phyloP scores from a whole-genome alignment of 768 basidiomycete genomes.

The Psilocybe cyanescens region DNA sequence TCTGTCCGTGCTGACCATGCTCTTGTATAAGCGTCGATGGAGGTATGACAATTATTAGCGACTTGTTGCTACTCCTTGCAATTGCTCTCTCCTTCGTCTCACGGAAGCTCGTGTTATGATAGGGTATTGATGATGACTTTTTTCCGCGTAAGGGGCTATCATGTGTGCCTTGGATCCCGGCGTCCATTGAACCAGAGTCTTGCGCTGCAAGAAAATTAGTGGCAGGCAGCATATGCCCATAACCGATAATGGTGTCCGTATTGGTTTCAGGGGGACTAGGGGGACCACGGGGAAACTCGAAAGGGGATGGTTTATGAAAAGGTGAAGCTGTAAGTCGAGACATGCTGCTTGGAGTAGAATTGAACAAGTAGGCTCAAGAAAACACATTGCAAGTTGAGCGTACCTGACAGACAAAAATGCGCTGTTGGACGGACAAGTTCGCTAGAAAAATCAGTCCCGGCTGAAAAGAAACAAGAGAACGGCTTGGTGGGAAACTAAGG shows the following conservation, averaged over 20 bases:
- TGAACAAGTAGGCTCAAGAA: not conserved
- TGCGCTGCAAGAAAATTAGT: constrained; percentile 10
- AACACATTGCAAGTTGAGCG: not conserved
- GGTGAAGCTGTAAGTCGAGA: constrained; percentile 44
- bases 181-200: constrained; percentile 22
- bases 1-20: constrained; percentile 61
- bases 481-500: not conserved
- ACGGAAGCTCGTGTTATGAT: constrained; percentile 51
- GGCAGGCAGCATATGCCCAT: constrained; percentile 12
- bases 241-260: constrained; percentile 20
- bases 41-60: constrained; percentile 71
- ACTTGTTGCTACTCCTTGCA: constrained; percentile 44
- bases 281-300: constrained; percentile 45
- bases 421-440: not conserved
- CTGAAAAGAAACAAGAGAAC: not conserved
- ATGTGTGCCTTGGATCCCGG: constrained; percentile 15
- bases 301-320: constrained; percentile 49
- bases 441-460: not conserved
- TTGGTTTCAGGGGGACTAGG: constrained; percentile 48
- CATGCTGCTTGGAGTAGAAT: constrained; percentile 29
- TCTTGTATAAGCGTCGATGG: constrained; percentile 60
- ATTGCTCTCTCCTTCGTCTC: constrained; percentile 45
- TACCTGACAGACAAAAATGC: too few species aligned
- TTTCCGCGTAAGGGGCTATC: constrained; percentile 43
- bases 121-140: constrained; percentile 54